phyloP scores from a whole-genome alignment of 2,329 filamentous ascomycete genomes.

The Fusarium nygamai region DNA sequence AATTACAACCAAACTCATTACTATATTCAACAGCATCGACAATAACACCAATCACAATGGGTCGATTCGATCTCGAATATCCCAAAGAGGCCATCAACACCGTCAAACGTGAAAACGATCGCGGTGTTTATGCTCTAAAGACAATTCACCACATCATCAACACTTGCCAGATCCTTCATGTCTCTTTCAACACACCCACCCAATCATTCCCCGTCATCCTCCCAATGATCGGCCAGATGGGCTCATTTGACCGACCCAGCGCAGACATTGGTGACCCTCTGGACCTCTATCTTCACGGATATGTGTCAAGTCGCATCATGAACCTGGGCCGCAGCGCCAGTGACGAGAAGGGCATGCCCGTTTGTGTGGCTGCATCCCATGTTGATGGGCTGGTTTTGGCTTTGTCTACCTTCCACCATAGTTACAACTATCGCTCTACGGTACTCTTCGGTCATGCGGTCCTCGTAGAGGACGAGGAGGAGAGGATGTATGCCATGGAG shows the following conservation, averaged over 20 bases:
- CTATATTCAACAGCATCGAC: not conserved
- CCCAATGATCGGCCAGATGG: conserved; percentile 88
- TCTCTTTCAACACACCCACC: conserved; percentile 75
- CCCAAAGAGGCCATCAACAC: conserved; percentile 72
- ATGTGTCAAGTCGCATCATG: conserved; percentile 82
- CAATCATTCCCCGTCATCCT: conserved; percentile 80
- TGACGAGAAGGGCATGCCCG: conserved; percentile 64
- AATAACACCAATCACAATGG: conserved; percentile 41
- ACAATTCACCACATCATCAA: conserved; percentile 83
- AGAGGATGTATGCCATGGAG: conserved; percentile 82
- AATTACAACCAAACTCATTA: not conserved
- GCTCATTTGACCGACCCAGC: conserved; percentile 72
- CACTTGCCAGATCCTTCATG: conserved; percentile 76
- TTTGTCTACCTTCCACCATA: conserved; percentile 82
- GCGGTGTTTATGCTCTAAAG: conserved; percentile 75
- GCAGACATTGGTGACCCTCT: conserved; percentile 70
- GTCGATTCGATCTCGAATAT: conserved; percentile 62
- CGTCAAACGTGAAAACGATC: conserved; percentile 72
- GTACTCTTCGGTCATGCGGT: conserved; percentile 79
- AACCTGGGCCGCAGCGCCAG: conserved; percentile 59
- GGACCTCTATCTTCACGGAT: conserved; percentile 85
- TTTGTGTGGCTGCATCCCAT: conserved; percentile 77
- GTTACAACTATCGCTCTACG: conserved; percentile 87
- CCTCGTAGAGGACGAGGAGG: conserved; percentile 71
- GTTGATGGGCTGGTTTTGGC: conserved; percentile 84